These are phyloP conservation scores for Ceratocystis cacaofunesta DNA, from an alignment of 2,329 filamentous ascomycete species.

Conservation along the genomic window DNA sequence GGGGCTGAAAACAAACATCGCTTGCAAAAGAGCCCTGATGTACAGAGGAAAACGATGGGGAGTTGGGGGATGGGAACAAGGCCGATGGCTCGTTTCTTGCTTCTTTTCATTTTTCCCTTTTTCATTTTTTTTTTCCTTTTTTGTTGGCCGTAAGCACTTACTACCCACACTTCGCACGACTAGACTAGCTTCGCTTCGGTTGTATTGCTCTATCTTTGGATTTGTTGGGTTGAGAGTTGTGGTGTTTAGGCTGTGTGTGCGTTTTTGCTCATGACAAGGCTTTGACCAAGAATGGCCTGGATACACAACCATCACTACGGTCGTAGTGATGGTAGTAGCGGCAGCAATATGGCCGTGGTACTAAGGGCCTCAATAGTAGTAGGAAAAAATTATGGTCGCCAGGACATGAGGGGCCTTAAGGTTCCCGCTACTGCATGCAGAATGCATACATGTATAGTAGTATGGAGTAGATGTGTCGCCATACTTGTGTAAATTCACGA, in stretches of 20 bases:
- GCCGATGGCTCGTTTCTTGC: not conserved
- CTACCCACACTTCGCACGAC: not conserved
- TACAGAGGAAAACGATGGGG: not conserved
- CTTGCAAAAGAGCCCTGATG: too few species aligned
- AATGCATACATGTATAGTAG: not conserved
- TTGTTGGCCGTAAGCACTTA: not conserved
- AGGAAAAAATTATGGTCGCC: not conserved
- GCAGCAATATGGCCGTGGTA: not conserved
- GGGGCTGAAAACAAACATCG: not conserved
- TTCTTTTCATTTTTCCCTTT: not conserved
- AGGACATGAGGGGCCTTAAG: not conserved
- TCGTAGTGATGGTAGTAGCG: not conserved
- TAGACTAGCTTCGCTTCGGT: not conserved
- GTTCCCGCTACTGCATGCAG: not conserved
- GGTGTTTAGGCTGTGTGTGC: too few species aligned
- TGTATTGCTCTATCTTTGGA: not conserved
- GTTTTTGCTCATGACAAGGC: not conserved
- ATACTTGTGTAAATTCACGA: not conserved
- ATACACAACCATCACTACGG: not conserved
- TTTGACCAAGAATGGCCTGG: not conserved
- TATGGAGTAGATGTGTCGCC: not conserved
- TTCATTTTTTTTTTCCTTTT: not conserved
- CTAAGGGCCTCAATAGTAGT: not conserved
- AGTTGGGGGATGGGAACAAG: not conserved
- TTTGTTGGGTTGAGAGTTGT: too few species aligned